Base-by-base conservation (phyloP, 371 early-diverging fungal species). In the Chytridium lagenaria region DNA sequence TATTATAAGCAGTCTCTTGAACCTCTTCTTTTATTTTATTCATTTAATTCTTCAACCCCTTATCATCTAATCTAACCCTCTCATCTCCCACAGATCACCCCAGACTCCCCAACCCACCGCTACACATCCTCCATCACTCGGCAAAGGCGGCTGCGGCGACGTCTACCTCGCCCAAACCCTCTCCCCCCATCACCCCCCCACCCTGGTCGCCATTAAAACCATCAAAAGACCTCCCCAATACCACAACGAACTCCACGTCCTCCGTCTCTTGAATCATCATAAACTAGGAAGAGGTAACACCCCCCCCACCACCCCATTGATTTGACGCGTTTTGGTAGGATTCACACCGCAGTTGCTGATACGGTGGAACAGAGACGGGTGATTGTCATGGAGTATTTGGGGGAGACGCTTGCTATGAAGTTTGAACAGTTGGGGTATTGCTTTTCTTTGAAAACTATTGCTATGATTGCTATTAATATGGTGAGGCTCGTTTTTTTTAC, bases 101-200 rank as follows among this genome's bases (percentile, higher is more conserved):
- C n/a, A n/a, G n/a, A n/a, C n/a, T n/a, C n/a, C n/a, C n/a, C n/a
- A n/a, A n/a, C n/a, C n/a, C n/a, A n/a, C n/a, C n/a, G n/a, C n/a
- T n/a, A n/a, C n/a, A n/a, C 44, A 44, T 77, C 33, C 40, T 77
- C 16, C 65, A 55, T 26, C 40, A 19, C 50, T 77, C 50, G 77
- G 77, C 28, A 77, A 77, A 36, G 77, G 77, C 50, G 77, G 77
- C 1, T 77, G 77, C 59, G 77, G 77, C 15, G 77, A 77, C 44
- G 77, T 77, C 55, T 77, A 51, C 57, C 67, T 77, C 40, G 77
- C 57, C 3, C 38, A 61, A 26, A 72, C 69, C 57, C 50, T 19
- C 51, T 16, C 59, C 37, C 31, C 19, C 44, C 19, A 33, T 10
- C 23, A 33, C 16, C 2, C 10, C 51, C 37, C 49, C 49, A 49